phyloP scores from a whole-genome alignment of 1,284 basidiomycete species.

The Trichosporon coremiiforme region DNA sequence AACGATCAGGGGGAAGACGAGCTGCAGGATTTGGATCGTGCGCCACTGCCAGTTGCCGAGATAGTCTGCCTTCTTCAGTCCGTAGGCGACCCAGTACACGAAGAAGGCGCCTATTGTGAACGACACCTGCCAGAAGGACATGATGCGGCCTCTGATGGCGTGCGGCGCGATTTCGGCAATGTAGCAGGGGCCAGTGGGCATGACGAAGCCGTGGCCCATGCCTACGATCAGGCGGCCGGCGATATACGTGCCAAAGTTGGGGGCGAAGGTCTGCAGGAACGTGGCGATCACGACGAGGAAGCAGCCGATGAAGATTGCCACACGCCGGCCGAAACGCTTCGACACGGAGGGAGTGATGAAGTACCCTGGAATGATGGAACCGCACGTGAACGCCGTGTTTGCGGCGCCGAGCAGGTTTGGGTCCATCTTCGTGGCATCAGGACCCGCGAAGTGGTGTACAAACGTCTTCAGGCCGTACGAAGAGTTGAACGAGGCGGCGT shows the following conservation, averaged over 20 bases:
- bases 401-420: conserved; percentile 19
- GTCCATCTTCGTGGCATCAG: conserved; percentile 2
- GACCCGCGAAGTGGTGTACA: conserved; percentile 21
- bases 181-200: conserved; percentile 20
- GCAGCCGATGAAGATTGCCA: conserved; percentile 8
- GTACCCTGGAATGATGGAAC: conserved; percentile 17
- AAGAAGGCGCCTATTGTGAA: conserved; percentile 21
- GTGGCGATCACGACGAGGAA: conserved; percentile 15
- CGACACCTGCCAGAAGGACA: conserved; percentile 20
- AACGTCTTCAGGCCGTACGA: conserved; percentile 21
- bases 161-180: conserved; percentile 18
- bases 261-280: conserved; percentile 17
- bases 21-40: conserved; percentile 27
- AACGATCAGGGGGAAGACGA: conserved; percentile 28
- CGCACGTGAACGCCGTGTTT: conserved; percentile 20
- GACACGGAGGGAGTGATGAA: conserved; percentile 13
- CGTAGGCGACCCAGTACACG: conserved; percentile 24
- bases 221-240: conserved; percentile 19
- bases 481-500: conserved; percentile 17
- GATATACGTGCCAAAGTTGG: conserved; percentile 19
- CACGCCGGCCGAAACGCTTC: conserved; percentile 3
- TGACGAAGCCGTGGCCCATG: conserved; percentile 18
- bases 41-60: conserved; percentile 32
- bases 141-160: conserved; percentile 14
- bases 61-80: conserved; percentile 26